Evolutionary conservation across 139 green algal species (phyloP), one percentile per base, ranked within the genome.

Genomic region (Pedinophyceae sp.): DNA sequence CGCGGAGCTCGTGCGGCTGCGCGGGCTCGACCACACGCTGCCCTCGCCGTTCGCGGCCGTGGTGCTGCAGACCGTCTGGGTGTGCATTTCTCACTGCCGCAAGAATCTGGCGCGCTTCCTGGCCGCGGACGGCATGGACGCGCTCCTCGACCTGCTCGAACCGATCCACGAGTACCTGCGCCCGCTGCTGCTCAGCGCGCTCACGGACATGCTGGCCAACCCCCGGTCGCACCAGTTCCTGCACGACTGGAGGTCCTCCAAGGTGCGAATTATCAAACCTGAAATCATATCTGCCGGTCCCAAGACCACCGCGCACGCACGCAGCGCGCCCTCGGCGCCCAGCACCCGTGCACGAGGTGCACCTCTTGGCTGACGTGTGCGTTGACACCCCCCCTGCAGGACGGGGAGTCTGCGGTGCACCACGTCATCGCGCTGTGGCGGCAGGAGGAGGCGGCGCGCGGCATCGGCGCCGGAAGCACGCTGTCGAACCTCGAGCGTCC

Each of bases 191-290:
- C 47, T 80, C 51, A 57, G 57, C 13, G 16, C 75, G 20, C 46
- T 80, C 23, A 54, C 60, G 0, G 72, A 80, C 68, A 48, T 80
- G 30, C 57, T 80, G 27, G 48, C 52, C 2, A 72, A 80, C 60
- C 50, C 56, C 1, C 50, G 57, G 24, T 52, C 59, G 4, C 65
- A 69, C 47, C 18, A 56, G 6, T 80, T 80, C 51, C 71, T 80
- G 38, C 59, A 69, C 43, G 62, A 73, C 3, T 80, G 72, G 72
- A 51, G 52, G 10, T 19, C 10, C 34, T 43, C 34, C n/a, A n/a
- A n/a, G n/a, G n/a, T n/a, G n/a, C n/a, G n/a, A n/a, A n/a, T n/a
- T n/a, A n/a, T n/a, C n/a, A n/a, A n/a, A n/a, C n/a, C n/a, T n/a
- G n/a, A n/a, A n/a, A n/a, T n/a, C n/a, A n/a, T n/a, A n/a, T n/a